These are phyloP conservation scores for Rachicladosporium sp. DNA, from an alignment of 2,329 filamentous ascomycete species.

Conservation along the genomic window DNA sequence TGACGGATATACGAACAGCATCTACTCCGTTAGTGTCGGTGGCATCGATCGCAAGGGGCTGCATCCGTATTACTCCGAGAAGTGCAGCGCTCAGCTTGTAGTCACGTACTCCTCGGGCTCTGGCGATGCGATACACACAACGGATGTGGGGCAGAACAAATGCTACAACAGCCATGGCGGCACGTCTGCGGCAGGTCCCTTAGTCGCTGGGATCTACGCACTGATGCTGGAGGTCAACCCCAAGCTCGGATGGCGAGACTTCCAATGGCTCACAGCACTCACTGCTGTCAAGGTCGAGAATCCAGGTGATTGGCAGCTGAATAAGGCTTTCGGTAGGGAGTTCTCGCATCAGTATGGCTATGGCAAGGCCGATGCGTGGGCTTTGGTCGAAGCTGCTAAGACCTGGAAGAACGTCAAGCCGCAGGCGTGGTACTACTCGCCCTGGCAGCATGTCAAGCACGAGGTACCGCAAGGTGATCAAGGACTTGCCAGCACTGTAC, in stretches of 20 bases:
- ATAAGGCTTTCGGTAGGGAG: slow-evolving; percentile 65
- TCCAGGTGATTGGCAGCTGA: slow-evolving; percentile 64
- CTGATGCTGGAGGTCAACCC: slow-evolving; percentile 75
- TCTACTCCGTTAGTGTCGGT: slow-evolving; percentile 95
- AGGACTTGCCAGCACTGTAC: slow-evolving; percentile 67
- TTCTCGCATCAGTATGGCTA: slow-evolving; percentile 95
- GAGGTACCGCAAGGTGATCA: slow-evolving; percentile 72
- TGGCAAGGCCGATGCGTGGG: slow-evolving; percentile 83
- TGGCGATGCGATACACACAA: slow-evolving; percentile 86
- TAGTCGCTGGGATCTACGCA: slow-evolving; percentile 85
- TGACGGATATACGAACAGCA: slow-evolving; percentile 97
- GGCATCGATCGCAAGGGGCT: slow-evolving; percentile 75
- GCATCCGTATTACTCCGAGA: slow-evolving; percentile 95
- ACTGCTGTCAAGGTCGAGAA: slow-evolving; percentile 71
- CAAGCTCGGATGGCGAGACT: slow-evolving; percentile 82
- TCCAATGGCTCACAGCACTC: slow-evolving; percentile 81
- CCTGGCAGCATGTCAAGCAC: slow-evolving; percentile 84
- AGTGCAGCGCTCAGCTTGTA: slow-evolving; percentile 87
- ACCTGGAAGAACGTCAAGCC: slow-evolving; percentile 82
- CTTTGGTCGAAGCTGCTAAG: slow-evolving; percentile 74
- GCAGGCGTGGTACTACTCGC: slow-evolving; percentile 87
- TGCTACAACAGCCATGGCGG: slow-evolving; percentile 81
- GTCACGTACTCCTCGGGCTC: slow-evolving; percentile 93
- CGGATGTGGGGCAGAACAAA: slow-evolving; percentile 69
- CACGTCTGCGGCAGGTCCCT: slow-evolving; percentile 85